These are phyloP conservation scores for Penicillium sclerotiorum DNA, from an alignment of 2,329 filamentous ascomycete species.

Conservation along the genomic window DNA sequence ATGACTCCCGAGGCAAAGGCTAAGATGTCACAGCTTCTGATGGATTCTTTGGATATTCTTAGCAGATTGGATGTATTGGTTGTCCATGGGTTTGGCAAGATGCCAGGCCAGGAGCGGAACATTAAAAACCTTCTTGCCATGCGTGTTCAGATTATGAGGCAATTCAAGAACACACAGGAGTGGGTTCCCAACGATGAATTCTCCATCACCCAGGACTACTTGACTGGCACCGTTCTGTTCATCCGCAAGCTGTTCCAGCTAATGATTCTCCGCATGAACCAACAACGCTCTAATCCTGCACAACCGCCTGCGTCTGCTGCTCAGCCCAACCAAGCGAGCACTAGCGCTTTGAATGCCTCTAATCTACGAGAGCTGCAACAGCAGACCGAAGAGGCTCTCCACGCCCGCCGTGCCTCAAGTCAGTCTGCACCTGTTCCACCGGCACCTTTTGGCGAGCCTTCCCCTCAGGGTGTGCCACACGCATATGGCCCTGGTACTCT, in stretches of 20 bases:
- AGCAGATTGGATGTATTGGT: conserved; percentile 47
- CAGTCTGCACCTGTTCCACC: conserved; percentile 48
- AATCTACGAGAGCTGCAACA: conserved; percentile 51
- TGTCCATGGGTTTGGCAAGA: conserved; percentile 38
- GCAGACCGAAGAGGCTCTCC: conserved; percentile 48
- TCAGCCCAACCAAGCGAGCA: conserved; percentile 29
- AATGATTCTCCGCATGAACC: conserved; percentile 40
- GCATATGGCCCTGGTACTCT: conserved; percentile 57
- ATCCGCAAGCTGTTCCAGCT: conserved; percentile 46
- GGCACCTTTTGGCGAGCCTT: conserved; percentile 57
- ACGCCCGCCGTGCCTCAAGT: conserved; percentile 41
- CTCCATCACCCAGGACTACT: conserved; percentile 45
- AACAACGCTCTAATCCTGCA: conserved; percentile 32
- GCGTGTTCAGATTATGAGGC: conserved; percentile 49
- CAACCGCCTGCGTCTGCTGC: conserved; percentile 23
- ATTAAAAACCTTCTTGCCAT: conserved; percentile 41
- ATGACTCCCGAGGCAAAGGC: conserved; percentile 44
- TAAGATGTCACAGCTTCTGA: conserved; percentile 43
- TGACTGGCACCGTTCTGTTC: conserved; percentile 39
- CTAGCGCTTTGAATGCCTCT: conserved; percentile 45
- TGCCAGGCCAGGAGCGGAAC: conserved; percentile 44
- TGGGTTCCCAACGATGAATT: conserved; percentile 49
- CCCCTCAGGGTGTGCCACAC: conserved; percentile 60
- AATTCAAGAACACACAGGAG: conserved; percentile 46
- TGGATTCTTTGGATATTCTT: conserved; percentile 45